Percentiles rank a stretch among this genome's conserved stretches.
These are phyloP conservation scores for Dictyostelium intermedium DNA, from an alignment of 78 protist genomes.

Conservation along the genomic window DNA sequence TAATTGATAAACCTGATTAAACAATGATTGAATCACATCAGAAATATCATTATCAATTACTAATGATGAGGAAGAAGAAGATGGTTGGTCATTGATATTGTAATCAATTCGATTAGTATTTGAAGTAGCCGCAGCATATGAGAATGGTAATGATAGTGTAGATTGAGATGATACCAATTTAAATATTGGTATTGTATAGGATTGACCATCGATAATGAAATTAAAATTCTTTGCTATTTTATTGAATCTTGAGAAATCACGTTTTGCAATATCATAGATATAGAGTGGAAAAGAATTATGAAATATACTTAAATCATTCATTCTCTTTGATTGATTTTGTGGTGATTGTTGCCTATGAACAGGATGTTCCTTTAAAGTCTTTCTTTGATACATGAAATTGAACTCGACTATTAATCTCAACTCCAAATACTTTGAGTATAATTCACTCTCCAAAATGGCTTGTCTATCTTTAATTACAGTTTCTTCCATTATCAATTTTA, in stretches of 20 bases:
- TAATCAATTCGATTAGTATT: background rate
- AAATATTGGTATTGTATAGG: background rate
- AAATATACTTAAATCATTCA: slow-evolving; percentile 9
- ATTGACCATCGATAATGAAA: background rate
- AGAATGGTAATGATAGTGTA: background rate
- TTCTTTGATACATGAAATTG: slow-evolving; percentile 2
- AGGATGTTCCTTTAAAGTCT: background rate
- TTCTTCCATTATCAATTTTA: background rate
- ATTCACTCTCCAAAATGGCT: background rate
- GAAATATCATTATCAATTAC: background rate
- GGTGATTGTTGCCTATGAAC: background rate
- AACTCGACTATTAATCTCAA: background rate
- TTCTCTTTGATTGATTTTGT: background rate
- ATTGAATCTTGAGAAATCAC: background rate
- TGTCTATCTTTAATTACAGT: background rate
- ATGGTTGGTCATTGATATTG: background rate
- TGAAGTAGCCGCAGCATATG: background rate
- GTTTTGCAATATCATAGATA: background rate
- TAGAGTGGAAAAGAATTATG: background rate
- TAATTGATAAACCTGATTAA: slow-evolving; percentile 2
- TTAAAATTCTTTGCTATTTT: background rate
- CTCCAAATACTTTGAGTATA: background rate
- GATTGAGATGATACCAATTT: background rate
- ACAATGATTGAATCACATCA: background rate
- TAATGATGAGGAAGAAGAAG: background rate